phyloP scores from a whole-genome alignment of 345 rosid species.

The Carallia pectinifolia region DNA sequence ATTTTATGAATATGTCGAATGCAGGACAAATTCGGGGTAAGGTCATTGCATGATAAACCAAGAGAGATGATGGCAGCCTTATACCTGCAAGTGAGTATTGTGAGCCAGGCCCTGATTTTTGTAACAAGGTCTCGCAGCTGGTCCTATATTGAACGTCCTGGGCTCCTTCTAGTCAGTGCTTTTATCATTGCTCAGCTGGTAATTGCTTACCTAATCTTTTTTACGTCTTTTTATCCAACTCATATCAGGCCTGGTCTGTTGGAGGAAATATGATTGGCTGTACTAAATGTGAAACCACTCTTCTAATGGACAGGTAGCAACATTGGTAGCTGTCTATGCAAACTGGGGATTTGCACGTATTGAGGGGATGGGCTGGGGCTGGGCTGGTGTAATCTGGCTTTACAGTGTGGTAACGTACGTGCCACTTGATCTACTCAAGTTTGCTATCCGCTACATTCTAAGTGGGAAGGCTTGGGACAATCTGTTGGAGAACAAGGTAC shows the following conservation, averaged over 20 bases:
- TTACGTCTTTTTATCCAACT: background rate
- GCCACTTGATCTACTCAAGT: slow-evolving; percentile 80
- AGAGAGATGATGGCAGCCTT: slow-evolving; percentile 75
- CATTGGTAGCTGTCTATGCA: slow-evolving; percentile 78
- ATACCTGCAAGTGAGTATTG: slow-evolving; percentile 82
- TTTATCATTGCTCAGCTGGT: slow-evolving; percentile 79
- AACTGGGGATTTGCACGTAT: slow-evolving; percentile 70
- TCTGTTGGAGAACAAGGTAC: slow-evolving; percentile 79
- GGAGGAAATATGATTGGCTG: background rate
- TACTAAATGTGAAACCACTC: background rate
- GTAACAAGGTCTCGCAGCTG: slow-evolving; percentile 89
- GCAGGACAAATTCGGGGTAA: slow-evolving; percentile 62
- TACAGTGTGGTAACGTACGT: slow-evolving; percentile 66
- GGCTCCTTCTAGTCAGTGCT: slow-evolving; percentile 58
- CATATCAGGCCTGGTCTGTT: background rate
- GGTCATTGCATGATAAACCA: slow-evolving; percentile 25
- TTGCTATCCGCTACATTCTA: slow-evolving; percentile 56
- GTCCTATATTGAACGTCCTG: slow-evolving; percentile 80
- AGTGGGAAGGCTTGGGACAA: slow-evolving; percentile 90
- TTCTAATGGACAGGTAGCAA: slow-evolving; percentile 49
- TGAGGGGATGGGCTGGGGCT: slow-evolving; percentile 84
- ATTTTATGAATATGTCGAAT: slow-evolving; percentile 13
- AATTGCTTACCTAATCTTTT: slow-evolving; percentile 2
- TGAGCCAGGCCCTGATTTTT: slow-evolving; percentile 88
- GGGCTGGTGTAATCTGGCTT: slow-evolving; percentile 97